A percentile compares a stretch with the other conserved stretches of the same genome.
Evolutionary conservation across 179 eudicot species (phyloP).

Genomic region (Vitellaria paradoxa): DNA sequence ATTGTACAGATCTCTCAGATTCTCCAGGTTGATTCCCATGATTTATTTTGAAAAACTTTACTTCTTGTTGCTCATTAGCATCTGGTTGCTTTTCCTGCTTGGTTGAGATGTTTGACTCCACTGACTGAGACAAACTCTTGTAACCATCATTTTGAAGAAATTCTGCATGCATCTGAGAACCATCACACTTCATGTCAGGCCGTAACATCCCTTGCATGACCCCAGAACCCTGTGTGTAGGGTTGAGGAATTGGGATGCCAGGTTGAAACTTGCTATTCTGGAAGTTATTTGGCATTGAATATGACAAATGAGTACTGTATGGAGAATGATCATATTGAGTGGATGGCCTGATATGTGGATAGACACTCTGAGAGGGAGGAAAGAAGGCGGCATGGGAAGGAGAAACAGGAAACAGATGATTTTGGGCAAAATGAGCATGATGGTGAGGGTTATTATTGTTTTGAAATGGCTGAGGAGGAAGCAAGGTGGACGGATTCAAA

Average conservation of each 20-base stretch:
- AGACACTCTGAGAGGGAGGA: constrained; percentile 34
- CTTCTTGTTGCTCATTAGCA: constrained; percentile 7
- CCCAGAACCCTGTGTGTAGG: constrained; percentile 28
- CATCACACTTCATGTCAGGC: constrained; percentile 18
- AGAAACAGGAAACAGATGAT: constrained; percentile 28
- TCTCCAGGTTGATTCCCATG: constrained; percentile 19
- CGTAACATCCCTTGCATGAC: constrained; percentile 21
- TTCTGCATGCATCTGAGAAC: constrained; percentile 26
- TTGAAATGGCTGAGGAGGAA: constrained; percentile 38
- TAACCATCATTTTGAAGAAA: constrained; percentile 13
- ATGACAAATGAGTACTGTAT: constrained; percentile 32
- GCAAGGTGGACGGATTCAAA: constrained; percentile 23
- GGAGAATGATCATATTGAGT: constrained; percentile 33
- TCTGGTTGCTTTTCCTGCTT: constrained; percentile 15
- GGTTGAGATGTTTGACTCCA: constrained; percentile 10
- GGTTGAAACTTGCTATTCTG: constrained; percentile 33
- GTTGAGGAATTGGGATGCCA: constrained; percentile 32
- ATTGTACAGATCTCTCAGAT: constrained; percentile 18
- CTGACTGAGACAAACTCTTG: constrained; percentile 8
- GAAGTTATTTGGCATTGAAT: constrained; percentile 32
- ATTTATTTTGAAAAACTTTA: constrained; percentile 10
- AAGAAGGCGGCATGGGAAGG: constrained; percentile 32
- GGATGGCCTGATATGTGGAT: constrained; percentile 31
- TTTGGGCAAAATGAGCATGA: constrained; percentile 32
- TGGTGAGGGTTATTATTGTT: constrained; percentile 29